These are phyloP conservation scores for Penicillium coffeae DNA, from an alignment of 495 filamentous ascomycete species.

Conservation along the genomic window DNA sequence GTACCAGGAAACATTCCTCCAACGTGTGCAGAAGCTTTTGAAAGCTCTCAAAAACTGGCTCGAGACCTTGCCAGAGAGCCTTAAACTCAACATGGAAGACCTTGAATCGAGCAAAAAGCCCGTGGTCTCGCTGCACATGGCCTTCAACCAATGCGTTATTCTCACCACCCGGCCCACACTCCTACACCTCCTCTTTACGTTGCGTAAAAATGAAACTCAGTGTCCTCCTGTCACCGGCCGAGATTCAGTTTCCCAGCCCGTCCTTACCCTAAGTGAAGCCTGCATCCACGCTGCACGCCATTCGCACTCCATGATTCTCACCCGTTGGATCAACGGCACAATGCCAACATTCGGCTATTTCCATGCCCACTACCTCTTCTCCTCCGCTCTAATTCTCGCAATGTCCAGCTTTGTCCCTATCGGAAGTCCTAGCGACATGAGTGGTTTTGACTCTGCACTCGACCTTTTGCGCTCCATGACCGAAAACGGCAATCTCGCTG, in stretches of 20 bases:
- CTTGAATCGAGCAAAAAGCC: constrained; percentile 37
- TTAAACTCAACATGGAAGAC: constrained; percentile 37
- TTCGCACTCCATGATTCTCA: constrained; percentile 41
- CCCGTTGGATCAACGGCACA: constrained; percentile 42
- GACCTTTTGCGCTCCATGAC: constrained; percentile 39
- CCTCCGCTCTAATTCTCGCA: constrained; percentile 36
- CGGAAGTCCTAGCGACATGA: constrained; percentile 33
- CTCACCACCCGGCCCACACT: constrained; percentile 41
- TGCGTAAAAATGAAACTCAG: constrained; percentile 20
- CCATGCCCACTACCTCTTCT: constrained; percentile 46
- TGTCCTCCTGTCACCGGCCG: background rate
- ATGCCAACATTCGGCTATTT: constrained; percentile 45
- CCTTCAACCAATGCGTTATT: constrained; percentile 44
- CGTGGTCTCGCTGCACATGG: constrained; percentile 38
- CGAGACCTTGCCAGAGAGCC: constrained; percentile 38
- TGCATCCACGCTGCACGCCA: constrained; percentile 45
- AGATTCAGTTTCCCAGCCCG: constrained; percentile 34
- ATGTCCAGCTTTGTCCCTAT: constrained; percentile 43
- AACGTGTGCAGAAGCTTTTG: constrained; percentile 40
- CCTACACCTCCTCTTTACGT: constrained; percentile 38
- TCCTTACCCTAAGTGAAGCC: constrained; percentile 41
- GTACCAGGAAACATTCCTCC: constrained; percentile 42
- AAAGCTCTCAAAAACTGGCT: constrained; percentile 46
- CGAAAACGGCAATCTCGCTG: constrained; percentile 41
- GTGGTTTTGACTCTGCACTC: constrained; percentile 36